Evolutionary conservation across 495 filamentous ascomycete genomes (phyloP).

Genomic region (Penicillium paradoxum): DNA sequence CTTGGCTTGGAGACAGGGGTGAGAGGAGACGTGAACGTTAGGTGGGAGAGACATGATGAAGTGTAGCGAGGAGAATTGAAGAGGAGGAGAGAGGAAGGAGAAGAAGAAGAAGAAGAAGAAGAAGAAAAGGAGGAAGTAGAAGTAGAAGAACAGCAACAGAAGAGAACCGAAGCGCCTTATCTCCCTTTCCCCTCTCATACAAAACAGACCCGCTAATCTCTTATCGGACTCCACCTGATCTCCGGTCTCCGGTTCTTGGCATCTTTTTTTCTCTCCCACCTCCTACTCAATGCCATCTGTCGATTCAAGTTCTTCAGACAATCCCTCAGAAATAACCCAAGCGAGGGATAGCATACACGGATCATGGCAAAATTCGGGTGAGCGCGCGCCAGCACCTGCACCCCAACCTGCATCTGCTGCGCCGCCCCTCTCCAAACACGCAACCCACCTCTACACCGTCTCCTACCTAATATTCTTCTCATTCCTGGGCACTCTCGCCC

Average conservation of each 20-base stretch:
- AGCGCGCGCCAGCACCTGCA: background rate
- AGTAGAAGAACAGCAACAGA: constrained; percentile 4
- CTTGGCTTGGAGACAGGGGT: constrained; percentile 84
- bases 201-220: background rate
- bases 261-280: background rate
- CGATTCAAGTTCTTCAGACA: constrained; percentile 6
- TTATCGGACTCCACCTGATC: constrained; percentile 11
- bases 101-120: background rate
- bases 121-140: constrained; percentile 7
- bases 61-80: constrained; percentile 2
- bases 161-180: background rate
- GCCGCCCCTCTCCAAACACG: constrained; percentile 43
- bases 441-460: constrained; percentile 70
- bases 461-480: constrained; percentile 85
- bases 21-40: constrained; percentile 71
- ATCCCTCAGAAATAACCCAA: constrained; percentile 5
- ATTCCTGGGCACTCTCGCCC: constrained; percentile 77
- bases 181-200: constrained; percentile 2
- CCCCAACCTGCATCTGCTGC: constrained; percentile 4
- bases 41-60: constrained; percentile 28
- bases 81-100: constrained; percentile 3
- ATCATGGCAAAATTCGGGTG: background rate
- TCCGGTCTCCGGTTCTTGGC: constrained; percentile 6
- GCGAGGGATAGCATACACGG: constrained; percentile 1
- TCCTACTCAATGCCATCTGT: background rate